Evolutionary conservation across 2,329 filamentous ascomycete genomes (phyloP).

Genomic region (Teratosphaeria gauchensis): DNA sequence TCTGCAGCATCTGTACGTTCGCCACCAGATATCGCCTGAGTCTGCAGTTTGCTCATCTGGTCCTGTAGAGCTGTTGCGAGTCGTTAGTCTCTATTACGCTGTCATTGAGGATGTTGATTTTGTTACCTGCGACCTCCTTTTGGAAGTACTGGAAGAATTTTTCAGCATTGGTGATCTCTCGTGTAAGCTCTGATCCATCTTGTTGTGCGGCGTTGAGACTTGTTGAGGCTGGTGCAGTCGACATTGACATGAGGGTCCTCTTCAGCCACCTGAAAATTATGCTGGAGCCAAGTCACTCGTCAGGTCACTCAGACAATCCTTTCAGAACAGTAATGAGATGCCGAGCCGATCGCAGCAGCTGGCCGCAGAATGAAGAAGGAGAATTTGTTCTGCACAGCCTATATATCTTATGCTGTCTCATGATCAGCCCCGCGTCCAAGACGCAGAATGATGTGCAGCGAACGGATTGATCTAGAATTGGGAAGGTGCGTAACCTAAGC

Average conservation of each 20-base stretch:
- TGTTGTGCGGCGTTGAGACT: background rate
- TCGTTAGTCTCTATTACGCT: background rate
- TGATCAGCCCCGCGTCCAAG: background rate
- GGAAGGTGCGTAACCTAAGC: background rate
- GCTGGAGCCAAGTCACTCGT: background rate
- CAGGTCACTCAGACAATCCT: too few relatives aligned
- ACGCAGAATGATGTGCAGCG: background rate
- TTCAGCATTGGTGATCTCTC: conserved; percentile 33
- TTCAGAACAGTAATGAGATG: too few relatives aligned
- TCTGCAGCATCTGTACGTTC: conserved; percentile 76
- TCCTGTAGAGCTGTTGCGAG: conserved; percentile 57
- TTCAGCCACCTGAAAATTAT: background rate
- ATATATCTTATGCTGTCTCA: background rate
- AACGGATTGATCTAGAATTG: background rate
- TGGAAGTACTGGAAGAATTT: conserved; percentile 80
- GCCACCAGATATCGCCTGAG: conserved; percentile 53
- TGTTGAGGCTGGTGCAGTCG: background rate
- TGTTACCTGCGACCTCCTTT: conserved; percentile 57
- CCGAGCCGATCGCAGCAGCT: background rate
- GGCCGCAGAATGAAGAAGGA: background rate
- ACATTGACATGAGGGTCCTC: background rate
- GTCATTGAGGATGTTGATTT: background rate
- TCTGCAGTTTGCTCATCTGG: conserved; percentile 59
- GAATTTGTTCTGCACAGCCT: background rate
- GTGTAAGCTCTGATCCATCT: conserved; percentile 19